Base-by-base conservation (phyloP, 495 filamentous ascomycete species). In the Neurospora sp. region DNA sequence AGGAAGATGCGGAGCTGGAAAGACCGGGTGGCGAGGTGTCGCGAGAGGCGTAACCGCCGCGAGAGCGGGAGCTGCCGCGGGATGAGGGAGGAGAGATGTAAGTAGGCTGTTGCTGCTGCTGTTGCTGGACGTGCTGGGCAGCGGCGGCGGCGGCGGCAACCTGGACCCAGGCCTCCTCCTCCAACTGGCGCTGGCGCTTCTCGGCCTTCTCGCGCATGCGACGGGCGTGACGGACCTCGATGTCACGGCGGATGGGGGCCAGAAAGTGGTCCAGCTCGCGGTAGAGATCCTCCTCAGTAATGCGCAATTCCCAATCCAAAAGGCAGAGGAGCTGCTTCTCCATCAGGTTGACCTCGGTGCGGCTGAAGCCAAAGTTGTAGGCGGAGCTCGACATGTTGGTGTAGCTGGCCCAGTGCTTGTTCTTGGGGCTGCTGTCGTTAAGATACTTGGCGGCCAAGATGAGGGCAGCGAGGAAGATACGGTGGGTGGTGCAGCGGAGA, bases 331-430 rank as follows among this genome's bases (percentile, higher is more conserved):
- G 88, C 82, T 98, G 95, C 86, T 96, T 96, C 86, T 98, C 95
- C 95, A 98, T 98, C 69, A 97, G 87, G 85, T 98, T 98, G 73
- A 98, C 95, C 84, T 98, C 95, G 23, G 93, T 94, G 66, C 94
- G 85, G 69, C 90, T 94, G 86, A 98, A 99, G 75, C 94, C 92
- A 81, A 98, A 99, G 72, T 85, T 89, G 69, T 92, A 92, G 79
- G 84, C 92, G 69, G 90, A 91, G 23, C 75, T 78, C 48, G 73
- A 74, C 76, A 90, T 89, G 73, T 96, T 90, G 70, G 92, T 95
- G 86, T 98, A 99, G 73, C 88, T 90, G 38, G 96, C 94, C 96
- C 96, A 99, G 86, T 99, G 96, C 89, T 98, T 98, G 88, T 99
- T 99, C 91, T 98, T 98, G 70, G 96, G 96, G 37, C 94, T 97